These are phyloP conservation scores for Gastrolobium bilobum DNA, from an alignment of 306 rosid species.

Conservation along the genomic window DNA sequence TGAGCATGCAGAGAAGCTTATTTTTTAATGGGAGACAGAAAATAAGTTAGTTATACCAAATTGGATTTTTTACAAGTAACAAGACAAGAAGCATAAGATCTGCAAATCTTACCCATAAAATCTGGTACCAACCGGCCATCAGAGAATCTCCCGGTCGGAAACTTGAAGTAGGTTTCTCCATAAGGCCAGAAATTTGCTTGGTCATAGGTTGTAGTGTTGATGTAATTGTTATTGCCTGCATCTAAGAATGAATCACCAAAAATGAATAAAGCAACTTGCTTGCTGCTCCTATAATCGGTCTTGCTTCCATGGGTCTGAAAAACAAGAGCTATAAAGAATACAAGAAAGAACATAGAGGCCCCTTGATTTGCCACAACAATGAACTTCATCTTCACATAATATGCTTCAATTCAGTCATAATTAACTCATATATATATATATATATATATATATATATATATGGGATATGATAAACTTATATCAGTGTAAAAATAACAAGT, in stretches of 20 bases:
- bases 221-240: slow-evolving; percentile 95
- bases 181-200: slow-evolving; percentile 98
- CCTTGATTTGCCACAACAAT: slow-evolving; percentile 46
- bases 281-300: slow-evolving; percentile 19
- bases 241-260: slow-evolving; percentile 94
- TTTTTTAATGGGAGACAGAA: slow-evolving; percentile 36
- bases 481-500: too few species aligned
- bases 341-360: slow-evolving; percentile 46
- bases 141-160: slow-evolving; percentile 91
- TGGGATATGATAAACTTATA: too few species aligned
- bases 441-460: slow-evolving; percentile 3
- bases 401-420: slow-evolving; percentile 21
- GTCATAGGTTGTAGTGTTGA: slow-evolving; percentile 83
- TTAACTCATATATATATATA: slow-evolving; percentile 23
- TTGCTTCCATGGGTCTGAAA: slow-evolving; percentile 45
- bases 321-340: slow-evolving; percentile 39
- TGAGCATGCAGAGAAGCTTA: slow-evolving; percentile 1
- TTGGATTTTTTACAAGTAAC: slow-evolving; percentile 43
- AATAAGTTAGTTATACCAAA: slow-evolving; percentile 53
- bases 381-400: slow-evolving; percentile 30
- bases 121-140: slow-evolving; percentile 90
- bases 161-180: slow-evolving; percentile 77
- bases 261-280: slow-evolving; percentile 63
- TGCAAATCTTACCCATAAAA: slow-evolving; percentile 69
- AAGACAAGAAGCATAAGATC: slow-evolving; percentile 42